phyloP scores from a whole-genome alignment of 441 rosid genomes.

The Erodium texanum region DNA sequence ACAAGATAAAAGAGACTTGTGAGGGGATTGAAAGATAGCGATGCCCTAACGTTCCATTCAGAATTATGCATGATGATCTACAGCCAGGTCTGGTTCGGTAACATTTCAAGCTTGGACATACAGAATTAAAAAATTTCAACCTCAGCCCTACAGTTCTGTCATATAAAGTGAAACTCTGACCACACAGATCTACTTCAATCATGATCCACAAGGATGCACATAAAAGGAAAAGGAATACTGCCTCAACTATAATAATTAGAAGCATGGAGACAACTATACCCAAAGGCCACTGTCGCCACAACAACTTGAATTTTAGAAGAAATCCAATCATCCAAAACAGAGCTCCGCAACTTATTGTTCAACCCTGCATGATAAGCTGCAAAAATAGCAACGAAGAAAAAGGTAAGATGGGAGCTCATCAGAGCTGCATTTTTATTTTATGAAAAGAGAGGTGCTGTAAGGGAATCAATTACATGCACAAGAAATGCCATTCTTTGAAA shows the following conservation, averaged over 20 bases:
- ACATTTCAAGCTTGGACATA: background rate
- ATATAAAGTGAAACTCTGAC: background rate
- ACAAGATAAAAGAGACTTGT: background rate
- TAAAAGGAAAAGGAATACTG: background rate
- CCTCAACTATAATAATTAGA: background rate
- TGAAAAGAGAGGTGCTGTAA: constrained; percentile 8
- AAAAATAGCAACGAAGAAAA: constrained; percentile 21
- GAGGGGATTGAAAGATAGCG: background rate
- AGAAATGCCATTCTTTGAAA: constrained; percentile 61
- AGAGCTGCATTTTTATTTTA: background rate
- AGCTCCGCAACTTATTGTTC: constrained; percentile 61
- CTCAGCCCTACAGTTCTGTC: background rate
- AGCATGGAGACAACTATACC: constrained; percentile 43
- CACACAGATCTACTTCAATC: constrained; percentile 1
- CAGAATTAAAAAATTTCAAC: background rate
- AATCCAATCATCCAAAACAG: constrained; percentile 80
- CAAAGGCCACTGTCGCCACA: constrained; percentile 98
- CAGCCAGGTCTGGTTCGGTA: background rate
- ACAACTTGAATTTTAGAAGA: constrained; percentile 88
- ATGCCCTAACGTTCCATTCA: background rate
- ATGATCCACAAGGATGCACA: constrained; percentile 2
- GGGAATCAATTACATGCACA: constrained; percentile 55
- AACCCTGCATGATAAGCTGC: constrained; percentile 95
- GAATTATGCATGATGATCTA: background rate
- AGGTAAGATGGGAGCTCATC: background rate